phyloP scores from a whole-genome alignment of 352 stramenopile genomes.

The Porosira glacialis region DNA sequence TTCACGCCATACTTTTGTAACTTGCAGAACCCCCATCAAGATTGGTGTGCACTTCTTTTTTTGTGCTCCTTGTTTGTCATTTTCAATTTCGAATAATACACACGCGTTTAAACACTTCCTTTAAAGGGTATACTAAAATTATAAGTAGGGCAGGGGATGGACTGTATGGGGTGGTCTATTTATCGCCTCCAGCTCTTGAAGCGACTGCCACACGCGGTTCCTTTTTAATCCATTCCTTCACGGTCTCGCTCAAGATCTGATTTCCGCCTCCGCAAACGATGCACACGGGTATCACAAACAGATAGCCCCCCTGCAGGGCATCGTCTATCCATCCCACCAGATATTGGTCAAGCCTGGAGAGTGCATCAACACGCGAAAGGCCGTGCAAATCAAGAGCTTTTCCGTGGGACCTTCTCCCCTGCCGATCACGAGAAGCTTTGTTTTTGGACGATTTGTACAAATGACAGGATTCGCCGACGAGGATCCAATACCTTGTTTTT shows the following conservation, averaged over 20 bases:
- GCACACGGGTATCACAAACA: background rate
- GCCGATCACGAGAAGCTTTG: background rate
- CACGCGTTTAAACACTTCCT: no score
- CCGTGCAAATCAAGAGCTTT: background rate
- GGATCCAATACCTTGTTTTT: background rate
- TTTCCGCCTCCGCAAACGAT: constrained; percentile 4
- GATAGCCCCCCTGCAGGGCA: constrained; percentile 2
- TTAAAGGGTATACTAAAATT: no score
- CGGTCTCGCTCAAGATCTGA: constrained; percentile 1
- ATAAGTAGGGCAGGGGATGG: no score
- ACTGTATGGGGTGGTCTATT: no score
- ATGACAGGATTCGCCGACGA: background rate
- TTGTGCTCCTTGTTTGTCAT: no score
- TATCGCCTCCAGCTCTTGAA: no score
- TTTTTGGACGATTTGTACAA: constrained; percentile 1
- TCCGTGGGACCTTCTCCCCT: background rate
- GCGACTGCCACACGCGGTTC: background rate
- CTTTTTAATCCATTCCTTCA: background rate
- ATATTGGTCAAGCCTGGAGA: background rate
- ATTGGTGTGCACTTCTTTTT: no score
- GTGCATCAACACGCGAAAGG: background rate
- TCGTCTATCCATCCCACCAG: background rate
- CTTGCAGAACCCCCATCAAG: no score
- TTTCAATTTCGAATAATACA: no score
- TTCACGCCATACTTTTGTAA: no score